Evolutionary conservation across 257 asterid species (phyloP).

Genomic region (Scutellaria minor): DNA sequence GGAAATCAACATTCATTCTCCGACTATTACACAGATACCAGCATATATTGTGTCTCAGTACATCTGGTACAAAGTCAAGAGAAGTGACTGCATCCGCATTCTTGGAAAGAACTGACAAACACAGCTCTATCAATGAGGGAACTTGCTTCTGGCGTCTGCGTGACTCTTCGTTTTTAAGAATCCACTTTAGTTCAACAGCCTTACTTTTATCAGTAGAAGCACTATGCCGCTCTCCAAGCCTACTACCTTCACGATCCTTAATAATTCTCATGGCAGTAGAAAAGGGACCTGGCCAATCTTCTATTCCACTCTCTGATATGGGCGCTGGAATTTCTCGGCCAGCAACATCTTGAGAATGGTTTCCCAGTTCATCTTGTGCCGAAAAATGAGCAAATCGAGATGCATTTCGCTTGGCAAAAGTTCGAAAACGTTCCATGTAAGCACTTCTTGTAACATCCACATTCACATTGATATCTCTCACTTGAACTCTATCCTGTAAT

Average conservation of each 20-base stretch:
- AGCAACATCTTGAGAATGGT: conserved; percentile 43
- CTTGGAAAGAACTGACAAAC: conserved; percentile 66
- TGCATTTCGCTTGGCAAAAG: conserved; percentile 72
- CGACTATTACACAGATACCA: conserved; percentile 74
- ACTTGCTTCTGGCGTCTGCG: conserved; percentile 44
- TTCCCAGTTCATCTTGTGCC: conserved; percentile 52
- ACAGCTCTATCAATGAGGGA: conserved; percentile 72
- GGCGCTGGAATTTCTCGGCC: conserved; percentile 43
- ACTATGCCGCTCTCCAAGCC: conserved; percentile 35
- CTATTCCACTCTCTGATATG: conserved; percentile 39
- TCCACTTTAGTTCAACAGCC: conserved; percentile 59
- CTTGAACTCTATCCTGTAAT: conserved; percentile 36
- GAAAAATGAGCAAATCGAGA: conserved; percentile 83
- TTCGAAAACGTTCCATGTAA: conserved; percentile 56
- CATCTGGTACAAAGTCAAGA: conserved; percentile 81
- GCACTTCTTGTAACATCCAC: conserved; percentile 35
- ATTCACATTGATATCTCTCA: conserved; percentile 31
- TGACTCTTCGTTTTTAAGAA: conserved; percentile 53
- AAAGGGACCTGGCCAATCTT: conserved; percentile 98
- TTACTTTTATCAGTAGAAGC: conserved; percentile 41
- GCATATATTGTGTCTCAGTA: conserved; percentile 70
- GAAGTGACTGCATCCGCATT: conserved; percentile 86
- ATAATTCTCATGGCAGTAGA: conserved; percentile 88
- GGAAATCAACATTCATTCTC: conserved; percentile 64
- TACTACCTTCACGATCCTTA: conserved; percentile 59